Evolutionary conservation across 495 filamentous ascomycete genomes (phyloP), one percentile per base, ranked within the genome.

Genomic region (Hyphodiscus hymeniophilus): DNA sequence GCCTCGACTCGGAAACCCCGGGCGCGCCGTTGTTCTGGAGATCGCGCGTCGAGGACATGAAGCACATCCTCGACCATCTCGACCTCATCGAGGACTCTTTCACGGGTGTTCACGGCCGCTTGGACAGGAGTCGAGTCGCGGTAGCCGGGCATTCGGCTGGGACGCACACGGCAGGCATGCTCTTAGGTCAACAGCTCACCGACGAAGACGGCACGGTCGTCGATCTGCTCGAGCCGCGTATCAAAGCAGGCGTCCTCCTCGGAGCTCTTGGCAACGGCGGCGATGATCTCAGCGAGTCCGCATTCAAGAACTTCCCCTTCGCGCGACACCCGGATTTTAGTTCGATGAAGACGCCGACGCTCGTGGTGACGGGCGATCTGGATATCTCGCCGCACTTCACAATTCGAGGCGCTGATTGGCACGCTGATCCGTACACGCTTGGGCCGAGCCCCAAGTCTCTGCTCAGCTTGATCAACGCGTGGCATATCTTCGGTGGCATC

Each of bases 71-170:
- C n/a, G 62, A 71, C 47, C 35, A 57, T 17, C 60, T 70, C 16
- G 56, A 64, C 36, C 35, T 35, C 17, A 61, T 71, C 32, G 66
- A 68, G 46, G 40, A 51, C 1, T 48, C 55, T 0, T 56, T 70
- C 26, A 65, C 66, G 0, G 53, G 47, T n/a, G 49, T 66, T 22
- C 42, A 60, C 38, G 64, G 62, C 0, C 61, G 64, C 7, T 54
- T 70, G 5, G 64, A 71, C 42, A 52, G 44, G 31, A 48, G 18
- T n/a, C 57, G 62, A 4, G 51, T 73, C 20, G 68, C 64, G 3
- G 61, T 67, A 2, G 64, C 60, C 4, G 70, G 70, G 1, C 68
- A 71, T 48, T 71, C 67, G 0, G 53, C 65, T 7, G 70, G 70
- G 15, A 65, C 58, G 1, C 58, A 59, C 18, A 66, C 68, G 0